Conservation (phyloP, 1,284 basidiomycete genomes). For the Leccinum fuscescens region DNA sequence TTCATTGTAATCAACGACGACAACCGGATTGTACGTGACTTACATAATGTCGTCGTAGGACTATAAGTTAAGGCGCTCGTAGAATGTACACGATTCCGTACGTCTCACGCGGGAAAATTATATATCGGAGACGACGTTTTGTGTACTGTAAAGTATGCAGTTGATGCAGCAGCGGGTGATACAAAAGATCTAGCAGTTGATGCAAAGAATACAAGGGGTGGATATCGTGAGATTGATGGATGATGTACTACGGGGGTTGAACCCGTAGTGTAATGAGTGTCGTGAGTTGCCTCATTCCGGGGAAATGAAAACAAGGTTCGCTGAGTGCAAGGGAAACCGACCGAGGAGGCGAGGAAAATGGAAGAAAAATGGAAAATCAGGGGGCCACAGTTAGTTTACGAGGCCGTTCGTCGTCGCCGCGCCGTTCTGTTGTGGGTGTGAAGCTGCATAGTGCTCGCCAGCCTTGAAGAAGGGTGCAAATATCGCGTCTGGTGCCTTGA, state of each 20-base stretch:
- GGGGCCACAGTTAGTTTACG: conserved; percentile 19
- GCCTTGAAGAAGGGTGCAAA: conserved; percentile 85
- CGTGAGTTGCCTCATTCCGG: conserved; percentile 27
- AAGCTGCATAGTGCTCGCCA: conserved; percentile 56
- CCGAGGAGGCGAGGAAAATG: conserved; percentile 6
- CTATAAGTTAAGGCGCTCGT: conserved; percentile 26
- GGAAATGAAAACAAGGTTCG: neutral
- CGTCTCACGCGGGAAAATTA: conserved; percentile 17
- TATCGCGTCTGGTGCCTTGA: conserved; percentile 80
- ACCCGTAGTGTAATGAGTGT: conserved; percentile 48
- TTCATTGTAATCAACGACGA: conserved; percentile 9
- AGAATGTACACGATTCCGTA: conserved; percentile 19
- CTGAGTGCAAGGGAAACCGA: conserved; percentile 2
- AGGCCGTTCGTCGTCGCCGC: conserved; percentile 33
- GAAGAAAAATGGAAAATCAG: neutral
- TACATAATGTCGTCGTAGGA: conserved; percentile 7
- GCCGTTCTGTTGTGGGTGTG: conserved; percentile 30
- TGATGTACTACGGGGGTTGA: conserved; percentile 61
- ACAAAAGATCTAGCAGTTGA: conserved; percentile 42
- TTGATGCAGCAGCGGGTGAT: conserved; percentile 39
- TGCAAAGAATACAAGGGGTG: conserved; percentile 28
- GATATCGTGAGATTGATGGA: conserved; percentile 24
- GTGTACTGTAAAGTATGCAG: conserved; percentile 32
- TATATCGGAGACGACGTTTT: conserved; percentile 13
- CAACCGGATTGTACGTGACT: neutral